Evolutionary conservation across 345 rosid genomes (phyloP).

Genomic region (Gossypium australe): DNA sequence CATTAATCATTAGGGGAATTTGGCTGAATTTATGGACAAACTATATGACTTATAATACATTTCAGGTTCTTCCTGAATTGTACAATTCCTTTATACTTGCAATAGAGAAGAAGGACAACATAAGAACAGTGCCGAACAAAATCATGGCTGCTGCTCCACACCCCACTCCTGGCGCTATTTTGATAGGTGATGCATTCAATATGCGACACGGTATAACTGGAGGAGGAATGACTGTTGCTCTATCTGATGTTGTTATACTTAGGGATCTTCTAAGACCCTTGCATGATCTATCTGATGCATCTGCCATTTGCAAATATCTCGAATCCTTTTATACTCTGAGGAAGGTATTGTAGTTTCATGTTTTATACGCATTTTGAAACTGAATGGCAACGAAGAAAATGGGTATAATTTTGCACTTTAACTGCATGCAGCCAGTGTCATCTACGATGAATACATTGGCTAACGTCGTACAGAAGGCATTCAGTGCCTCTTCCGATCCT

Average conservation of each 20-base stretch:
- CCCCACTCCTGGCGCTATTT: slow-evolving; percentile 12
- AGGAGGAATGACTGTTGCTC: slow-evolving; percentile 17
- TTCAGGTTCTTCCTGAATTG: slow-evolving; percentile 42
- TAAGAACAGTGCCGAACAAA: slow-evolving; percentile 41
- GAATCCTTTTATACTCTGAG: slow-evolving; percentile 41
- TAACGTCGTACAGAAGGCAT: slow-evolving; percentile 20
- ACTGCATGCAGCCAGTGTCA: slow-evolving; percentile 28
- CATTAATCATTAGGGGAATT: neutral
- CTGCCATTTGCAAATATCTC: slow-evolving; percentile 26
- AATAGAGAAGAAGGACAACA: slow-evolving; percentile 33
- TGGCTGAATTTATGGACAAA: neutral
- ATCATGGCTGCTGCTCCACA: slow-evolving; percentile 45
- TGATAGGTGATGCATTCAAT: slow-evolving; percentile 15
- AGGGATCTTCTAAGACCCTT: slow-evolving; percentile 17
- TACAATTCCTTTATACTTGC: slow-evolving; percentile 30
- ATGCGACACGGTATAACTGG: slow-evolving; percentile 32
- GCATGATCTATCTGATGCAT: slow-evolving; percentile 3
- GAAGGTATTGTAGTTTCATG: slow-evolving; percentile 3
- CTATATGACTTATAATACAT: neutral
- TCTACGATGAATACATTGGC: slow-evolving; percentile 39
- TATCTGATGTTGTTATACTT: slow-evolving; percentile 8
- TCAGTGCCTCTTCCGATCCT: slow-evolving; percentile 21
- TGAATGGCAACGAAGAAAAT: neutral
- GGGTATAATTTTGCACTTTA: neutral
- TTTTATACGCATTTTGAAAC: neutral